Percentiles rank a stretch among this genome's conserved stretches.
phyloP scores from a whole-genome alignment of 2,329 filamentous ascomycete genomes.

The Xylariales sp. region DNA sequence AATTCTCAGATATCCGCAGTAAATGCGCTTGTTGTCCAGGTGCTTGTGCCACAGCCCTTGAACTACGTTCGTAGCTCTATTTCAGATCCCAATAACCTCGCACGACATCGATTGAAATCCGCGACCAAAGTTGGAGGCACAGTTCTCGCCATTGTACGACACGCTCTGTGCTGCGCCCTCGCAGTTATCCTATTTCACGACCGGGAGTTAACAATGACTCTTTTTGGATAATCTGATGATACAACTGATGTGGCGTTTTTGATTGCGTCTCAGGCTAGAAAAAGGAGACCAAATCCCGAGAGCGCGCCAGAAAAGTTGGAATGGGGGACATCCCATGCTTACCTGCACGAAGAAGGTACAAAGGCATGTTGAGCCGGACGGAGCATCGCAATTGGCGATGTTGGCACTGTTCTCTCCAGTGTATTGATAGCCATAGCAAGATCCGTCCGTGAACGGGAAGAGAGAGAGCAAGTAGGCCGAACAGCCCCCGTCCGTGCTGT shows the following conservation, averaged over 20 bases:
- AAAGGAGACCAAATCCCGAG: not conserved
- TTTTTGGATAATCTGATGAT: not conserved
- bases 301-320: not conserved
- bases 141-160: not conserved
- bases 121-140: slow-evolving; percentile 1
- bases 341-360: not conserved
- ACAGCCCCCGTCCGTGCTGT: slow-evolving; percentile 1
- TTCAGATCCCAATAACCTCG: too few relatives aligned
- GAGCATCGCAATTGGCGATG: slow-evolving; percentile 5
- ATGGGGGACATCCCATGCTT: not conserved
- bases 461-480: not conserved
- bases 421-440: not conserved
- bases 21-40: too few relatives aligned
- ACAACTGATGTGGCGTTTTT: not conserved
- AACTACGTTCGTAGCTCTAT: too few relatives aligned
- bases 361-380: not conserved
- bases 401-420: not conserved
- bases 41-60: too few relatives aligned
- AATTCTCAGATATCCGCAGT: too few relatives aligned
- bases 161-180: slow-evolving; percentile 1
- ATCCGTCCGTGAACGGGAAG: not conserved
- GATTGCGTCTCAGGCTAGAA: not conserved
- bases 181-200: not conserved
- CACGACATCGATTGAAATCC: slow-evolving; percentile 1
- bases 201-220: not conserved